Percentiles rank a stretch among this genome's conserved stretches.
Evolutionary conservation across 1,284 basidiomycete genomes (phyloP).

Genomic region (Testicularia cyperi): DNA sequence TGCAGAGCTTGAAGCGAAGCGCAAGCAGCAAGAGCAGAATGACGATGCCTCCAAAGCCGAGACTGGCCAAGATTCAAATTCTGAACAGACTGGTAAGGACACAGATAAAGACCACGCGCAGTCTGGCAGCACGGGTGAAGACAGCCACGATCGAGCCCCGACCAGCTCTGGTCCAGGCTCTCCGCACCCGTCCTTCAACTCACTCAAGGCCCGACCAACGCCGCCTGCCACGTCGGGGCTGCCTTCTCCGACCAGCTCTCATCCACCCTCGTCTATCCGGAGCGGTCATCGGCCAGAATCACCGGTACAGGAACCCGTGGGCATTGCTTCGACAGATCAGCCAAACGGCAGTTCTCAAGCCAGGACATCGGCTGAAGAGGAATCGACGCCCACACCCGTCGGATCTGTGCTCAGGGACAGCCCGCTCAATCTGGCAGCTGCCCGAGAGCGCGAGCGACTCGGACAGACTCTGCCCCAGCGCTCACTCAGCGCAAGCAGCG

Average conservation of each 20-base stretch:
- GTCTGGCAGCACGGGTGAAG: too few species aligned
- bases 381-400: conserved; percentile 20
- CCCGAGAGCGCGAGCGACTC: conserved; percentile 27
- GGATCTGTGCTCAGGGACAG: conserved; percentile 26
- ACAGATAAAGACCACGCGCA: too few species aligned
- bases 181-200: conserved; percentile 48
- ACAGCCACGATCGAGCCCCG: background rate
- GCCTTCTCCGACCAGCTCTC: conserved; percentile 31
- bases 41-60: too few species aligned
- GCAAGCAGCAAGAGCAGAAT: conserved; percentile 3
- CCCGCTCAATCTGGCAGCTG: conserved; percentile 33
- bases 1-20: conserved; percentile 3
- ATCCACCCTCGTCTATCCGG: conserved; percentile 28
- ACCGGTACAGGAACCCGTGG: background rate
- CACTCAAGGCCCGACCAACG: conserved; percentile 46
- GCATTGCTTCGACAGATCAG: background rate
- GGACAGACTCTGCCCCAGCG: conserved; percentile 18
- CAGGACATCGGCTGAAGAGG: background rate
- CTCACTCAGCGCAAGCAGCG: conserved; percentile 30
- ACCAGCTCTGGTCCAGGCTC: conserved; percentile 15
- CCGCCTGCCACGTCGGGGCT: conserved; percentile 45
- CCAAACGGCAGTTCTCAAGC: background rate
- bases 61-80: too few species aligned
- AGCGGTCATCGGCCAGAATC: conserved; percentile 20
- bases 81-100: too few species aligned